Evolutionary conservation across 1,284 basidiomycete species (phyloP).

Genomic region (Tausonia pullulans): DNA sequence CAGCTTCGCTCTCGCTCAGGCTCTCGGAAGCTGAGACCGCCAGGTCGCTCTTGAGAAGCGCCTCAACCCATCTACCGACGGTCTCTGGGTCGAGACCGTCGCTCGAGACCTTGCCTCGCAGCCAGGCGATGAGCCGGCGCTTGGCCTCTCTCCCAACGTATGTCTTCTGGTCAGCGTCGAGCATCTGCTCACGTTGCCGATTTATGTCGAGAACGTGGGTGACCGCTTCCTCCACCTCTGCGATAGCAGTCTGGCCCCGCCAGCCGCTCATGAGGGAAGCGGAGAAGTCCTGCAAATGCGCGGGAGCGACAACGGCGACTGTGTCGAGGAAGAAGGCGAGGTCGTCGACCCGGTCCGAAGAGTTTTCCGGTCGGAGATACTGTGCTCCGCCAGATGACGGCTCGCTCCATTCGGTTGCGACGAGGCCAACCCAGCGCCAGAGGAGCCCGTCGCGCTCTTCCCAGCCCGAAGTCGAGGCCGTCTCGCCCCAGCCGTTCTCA

Average conservation of each 20-base stretch:
- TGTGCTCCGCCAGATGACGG: background rate
- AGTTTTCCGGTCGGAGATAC: background rate
- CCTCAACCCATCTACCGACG: background rate
- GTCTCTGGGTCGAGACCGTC: background rate
- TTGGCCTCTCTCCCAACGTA: too few relatives aligned
- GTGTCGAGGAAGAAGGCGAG: constrained; percentile 1
- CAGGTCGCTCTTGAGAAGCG: background rate
- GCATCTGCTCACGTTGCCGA: background rate
- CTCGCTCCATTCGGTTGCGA: background rate
- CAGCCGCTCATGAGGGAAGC: background rate
- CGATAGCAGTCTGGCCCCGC: background rate
- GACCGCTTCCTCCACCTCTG: background rate
- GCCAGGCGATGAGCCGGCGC: too few relatives aligned
- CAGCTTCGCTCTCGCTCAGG: background rate
- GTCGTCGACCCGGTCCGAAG: background rate
- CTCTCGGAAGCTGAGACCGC: background rate
- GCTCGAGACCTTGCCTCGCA: background rate
- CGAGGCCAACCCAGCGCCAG: background rate
- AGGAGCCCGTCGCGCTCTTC: background rate
- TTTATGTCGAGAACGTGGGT: background rate
- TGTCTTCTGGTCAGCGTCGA: background rate
- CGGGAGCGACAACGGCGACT: background rate
- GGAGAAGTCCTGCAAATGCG: background rate
- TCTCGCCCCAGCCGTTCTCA: background rate
- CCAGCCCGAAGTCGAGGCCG: background rate